Evolutionary conservation across 2,329 filamentous ascomycete species (phyloP).

Genomic region (Venturia effusa): DNA sequence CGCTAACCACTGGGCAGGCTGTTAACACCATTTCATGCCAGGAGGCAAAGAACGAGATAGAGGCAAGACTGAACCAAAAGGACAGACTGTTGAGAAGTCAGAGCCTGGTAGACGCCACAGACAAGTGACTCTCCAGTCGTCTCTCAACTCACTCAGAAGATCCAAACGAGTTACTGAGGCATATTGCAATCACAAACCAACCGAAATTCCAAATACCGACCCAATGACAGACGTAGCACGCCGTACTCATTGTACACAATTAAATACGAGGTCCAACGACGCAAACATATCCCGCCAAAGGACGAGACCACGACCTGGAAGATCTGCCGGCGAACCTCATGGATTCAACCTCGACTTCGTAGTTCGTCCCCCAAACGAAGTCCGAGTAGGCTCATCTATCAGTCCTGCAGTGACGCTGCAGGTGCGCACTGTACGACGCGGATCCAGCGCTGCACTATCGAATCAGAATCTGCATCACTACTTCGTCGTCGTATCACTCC

Average conservation of each 20-base stretch:
- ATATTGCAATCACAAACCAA: background rate
- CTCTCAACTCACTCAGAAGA: background rate
- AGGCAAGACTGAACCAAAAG: background rate
- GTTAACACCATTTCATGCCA: background rate
- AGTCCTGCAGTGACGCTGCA: constrained; percentile 6
- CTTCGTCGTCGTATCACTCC: constrained; percentile 5
- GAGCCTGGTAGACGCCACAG: background rate
- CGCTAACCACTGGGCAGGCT: background rate
- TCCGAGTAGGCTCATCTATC: constrained; percentile 1
- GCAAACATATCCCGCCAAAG: background rate
- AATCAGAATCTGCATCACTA: constrained; percentile 3
- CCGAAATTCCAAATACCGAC: background rate
- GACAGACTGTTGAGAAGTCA: background rate
- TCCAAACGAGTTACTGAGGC: background rate
- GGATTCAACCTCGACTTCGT: constrained; percentile 9
- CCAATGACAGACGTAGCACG: constrained; percentile 6
- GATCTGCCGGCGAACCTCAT: background rate
- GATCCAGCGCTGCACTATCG: background rate
- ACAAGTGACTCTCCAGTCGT: background rate
- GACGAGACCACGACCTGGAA: constrained; percentile 1
- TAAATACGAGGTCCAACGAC: background rate
- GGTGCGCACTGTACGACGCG: constrained; percentile 7
- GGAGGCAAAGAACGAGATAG: background rate
- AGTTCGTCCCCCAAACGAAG: background rate
- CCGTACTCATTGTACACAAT: background rate